Conservation (phyloP, 306 rosid species). For the Arachis stenosperma region DNA sequence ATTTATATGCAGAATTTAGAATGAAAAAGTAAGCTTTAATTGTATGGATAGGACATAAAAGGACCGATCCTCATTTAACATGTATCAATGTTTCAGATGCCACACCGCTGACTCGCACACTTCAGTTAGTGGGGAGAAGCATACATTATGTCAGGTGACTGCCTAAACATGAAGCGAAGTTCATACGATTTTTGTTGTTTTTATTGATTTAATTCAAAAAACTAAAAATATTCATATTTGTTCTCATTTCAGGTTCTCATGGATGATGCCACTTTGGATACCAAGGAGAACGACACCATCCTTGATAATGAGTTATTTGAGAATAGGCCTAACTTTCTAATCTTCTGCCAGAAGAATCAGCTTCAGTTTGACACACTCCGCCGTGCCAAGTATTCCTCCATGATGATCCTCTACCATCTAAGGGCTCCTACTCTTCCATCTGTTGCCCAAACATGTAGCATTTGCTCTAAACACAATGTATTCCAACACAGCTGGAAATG, state of each 20-base stretch:
- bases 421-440: constrained; percentile 17
- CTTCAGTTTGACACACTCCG: constrained; percentile 68
- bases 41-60: not conserved
- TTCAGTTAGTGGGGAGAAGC: constrained; percentile 46
- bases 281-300: constrained; percentile 51
- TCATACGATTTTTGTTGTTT: not conserved
- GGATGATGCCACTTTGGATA: constrained; percentile 45
- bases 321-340: constrained; percentile 50
- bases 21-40: not conserved
- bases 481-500: constrained; percentile 49
- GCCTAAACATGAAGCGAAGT: constrained; percentile 24
- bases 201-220: constrained; percentile 7
- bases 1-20: too few relatives aligned
- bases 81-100: constrained; percentile 44
- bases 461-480: constrained; percentile 41
- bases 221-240: constrained; percentile 9
- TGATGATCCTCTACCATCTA: constrained; percentile 59
- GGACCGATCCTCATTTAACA: constrained; percentile 14
- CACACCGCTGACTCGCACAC: constrained; percentile 48
- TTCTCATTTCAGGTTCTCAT: constrained; percentile 46
- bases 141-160: constrained; percentile 50
- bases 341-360: constrained; percentile 51
- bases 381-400: constrained; percentile 70
- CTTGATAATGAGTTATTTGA: constrained; percentile 48
- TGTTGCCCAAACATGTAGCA: constrained; percentile 40